Percentiles rank a stretch among this genome's conserved stretches.
These are phyloP conservation scores for Pseudohyphozyma bogoriensis DNA, from an alignment of 768 basidiomycete species.

Conservation along the genomic window DNA sequence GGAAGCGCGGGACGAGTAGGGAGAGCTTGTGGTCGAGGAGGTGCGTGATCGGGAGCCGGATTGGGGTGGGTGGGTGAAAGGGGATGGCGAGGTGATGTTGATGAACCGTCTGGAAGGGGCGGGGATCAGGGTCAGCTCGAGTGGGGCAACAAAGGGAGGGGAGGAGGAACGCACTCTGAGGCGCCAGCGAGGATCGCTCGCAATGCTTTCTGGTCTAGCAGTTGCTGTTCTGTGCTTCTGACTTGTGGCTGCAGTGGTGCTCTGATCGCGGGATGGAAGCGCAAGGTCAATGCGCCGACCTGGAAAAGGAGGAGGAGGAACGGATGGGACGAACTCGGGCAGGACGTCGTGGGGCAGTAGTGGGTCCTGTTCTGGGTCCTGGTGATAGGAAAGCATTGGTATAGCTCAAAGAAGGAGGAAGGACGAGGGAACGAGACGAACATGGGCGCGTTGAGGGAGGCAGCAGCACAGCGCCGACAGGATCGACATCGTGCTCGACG, in stretches of 20 bases:
- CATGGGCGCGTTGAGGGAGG: background rate
- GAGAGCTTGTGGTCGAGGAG: background rate
- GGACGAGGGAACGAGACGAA: background rate
- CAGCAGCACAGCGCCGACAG: background rate
- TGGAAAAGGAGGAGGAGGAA: background rate
- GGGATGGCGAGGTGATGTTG: background rate
- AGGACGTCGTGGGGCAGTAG: conserved; percentile 2
- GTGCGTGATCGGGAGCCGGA: background rate
- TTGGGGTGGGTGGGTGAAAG: background rate
- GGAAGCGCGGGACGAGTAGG: background rate
- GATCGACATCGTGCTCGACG: background rate
- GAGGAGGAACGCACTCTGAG: background rate
- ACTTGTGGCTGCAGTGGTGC: background rate
- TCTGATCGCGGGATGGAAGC: background rate
- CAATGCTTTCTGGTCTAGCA: background rate
- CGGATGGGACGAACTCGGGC: background rate
- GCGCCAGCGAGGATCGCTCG: background rate
- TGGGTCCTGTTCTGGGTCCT: background rate
- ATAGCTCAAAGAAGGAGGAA: background rate
- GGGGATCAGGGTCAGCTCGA: background rate
- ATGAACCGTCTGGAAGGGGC: background rate
- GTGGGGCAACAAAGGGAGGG: background rate
- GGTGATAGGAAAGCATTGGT: no score
- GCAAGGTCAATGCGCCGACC: background rate
- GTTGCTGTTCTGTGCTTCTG: background rate